Conservation (phyloP, 257 asterid species). For the Galeopsis tetrahit region DNA sequence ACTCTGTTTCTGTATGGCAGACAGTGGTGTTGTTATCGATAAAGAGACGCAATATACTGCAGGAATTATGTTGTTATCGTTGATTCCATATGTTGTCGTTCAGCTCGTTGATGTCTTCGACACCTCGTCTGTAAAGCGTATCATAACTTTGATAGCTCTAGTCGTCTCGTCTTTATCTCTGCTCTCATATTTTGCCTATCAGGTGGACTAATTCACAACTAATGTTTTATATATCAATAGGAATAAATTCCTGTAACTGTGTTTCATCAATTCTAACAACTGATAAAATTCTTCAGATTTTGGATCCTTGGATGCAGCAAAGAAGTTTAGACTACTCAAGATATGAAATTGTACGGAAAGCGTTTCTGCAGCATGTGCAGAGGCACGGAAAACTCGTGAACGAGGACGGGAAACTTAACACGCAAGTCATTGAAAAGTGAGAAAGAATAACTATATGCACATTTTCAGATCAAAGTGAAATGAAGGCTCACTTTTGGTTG, state of each 20-base stretch:
- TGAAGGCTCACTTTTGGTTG: background rate
- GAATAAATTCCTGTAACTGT: background rate
- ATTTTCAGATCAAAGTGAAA: background rate
- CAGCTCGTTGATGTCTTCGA: slow-evolving; percentile 41
- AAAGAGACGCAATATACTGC: slow-evolving; percentile 47
- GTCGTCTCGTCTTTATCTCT: slow-evolving; percentile 41
- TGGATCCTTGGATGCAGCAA: slow-evolving; percentile 63
- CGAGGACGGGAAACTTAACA: slow-evolving; percentile 46
- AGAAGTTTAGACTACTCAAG: slow-evolving; percentile 62
- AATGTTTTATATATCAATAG: background rate
- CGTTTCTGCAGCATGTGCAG: slow-evolving; percentile 42
- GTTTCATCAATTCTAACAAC: background rate
- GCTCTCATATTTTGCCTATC: slow-evolving; percentile 44
- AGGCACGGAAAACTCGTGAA: slow-evolving; percentile 42
- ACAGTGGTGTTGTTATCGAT: slow-evolving; percentile 47
- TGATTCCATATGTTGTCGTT: slow-evolving; percentile 53
- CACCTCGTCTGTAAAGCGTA: slow-evolving; percentile 33
- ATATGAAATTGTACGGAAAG: slow-evolving; percentile 42
- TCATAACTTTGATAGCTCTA: slow-evolving; percentile 46
- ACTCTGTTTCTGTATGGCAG: slow-evolving; percentile 30
- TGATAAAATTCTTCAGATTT: slow-evolving; percentile 41
- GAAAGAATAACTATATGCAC: background rate
- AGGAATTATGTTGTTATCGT: slow-evolving; percentile 53
- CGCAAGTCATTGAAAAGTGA: slow-evolving; percentile 41
- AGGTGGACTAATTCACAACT: slow-evolving; percentile 36